Base-by-base conservation (phyloP, 371 early-diverging fungal genomes). In the Mortierella sp. region DNA sequence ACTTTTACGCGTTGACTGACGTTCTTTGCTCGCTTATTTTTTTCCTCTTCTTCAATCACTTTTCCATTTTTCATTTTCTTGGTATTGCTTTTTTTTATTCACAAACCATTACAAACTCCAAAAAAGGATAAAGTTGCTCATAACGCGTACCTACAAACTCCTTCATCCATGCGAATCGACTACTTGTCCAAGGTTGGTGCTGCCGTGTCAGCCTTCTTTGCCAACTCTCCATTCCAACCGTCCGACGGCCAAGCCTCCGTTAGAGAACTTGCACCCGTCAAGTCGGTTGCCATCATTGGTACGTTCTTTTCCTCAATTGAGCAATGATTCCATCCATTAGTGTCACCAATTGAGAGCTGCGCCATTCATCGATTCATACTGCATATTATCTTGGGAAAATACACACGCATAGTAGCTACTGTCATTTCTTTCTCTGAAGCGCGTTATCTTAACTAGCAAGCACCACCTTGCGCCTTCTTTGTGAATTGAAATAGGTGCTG, bases 261-360 rank as follows among this genome's bases (percentile, higher is more conserved):
- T 57, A 62, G 24, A 39, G 81, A 81, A 16, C 66, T 81, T 3
- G 69, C 43, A 10, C 73, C 70, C 24, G 32, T 64, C 72, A 81
- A 75, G 70, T 67, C 75, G n/a, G 81, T 86, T 6, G 86, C 86
- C 54, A 86, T 86, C 72, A 84, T 86, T 45, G 86, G 86, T 86
- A 73, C 14, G 66, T 54, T 18, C 24, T 35, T 37, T 55, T 55
- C 24, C 28, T 55, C 55, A 30, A 30, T 30, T 30, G 30, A 30
- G 10, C 51, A 51, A 51, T 40, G 9, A 40, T 40, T 40, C n/a
- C 49, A 49, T 20, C n/a, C 49, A 49, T 49, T 49, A 49, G 49
- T 49, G 49, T 49, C 16, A 49, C 49, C 49, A 47, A 16, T 14
- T 16, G 8, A 43, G 16, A 43, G 16, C 49, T 49, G 49, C 49